phyloP scores from a whole-genome alignment of 176 grass and related monocot species.

The Lolium multiflorum region DNA sequence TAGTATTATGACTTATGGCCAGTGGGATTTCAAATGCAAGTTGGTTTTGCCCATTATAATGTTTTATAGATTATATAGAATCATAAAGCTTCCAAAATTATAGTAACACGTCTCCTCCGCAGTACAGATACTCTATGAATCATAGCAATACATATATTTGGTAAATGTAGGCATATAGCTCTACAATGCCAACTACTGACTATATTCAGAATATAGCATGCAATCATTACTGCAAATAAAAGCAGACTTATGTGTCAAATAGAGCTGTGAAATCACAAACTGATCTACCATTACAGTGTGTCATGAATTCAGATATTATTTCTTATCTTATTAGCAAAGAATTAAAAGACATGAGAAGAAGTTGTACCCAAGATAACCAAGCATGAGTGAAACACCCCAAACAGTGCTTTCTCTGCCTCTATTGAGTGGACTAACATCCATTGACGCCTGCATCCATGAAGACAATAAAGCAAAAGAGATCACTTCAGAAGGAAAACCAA shows the following conservation, averaged over 20 bases:
- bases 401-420: constrained; percentile 85
- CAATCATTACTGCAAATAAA: neutral
- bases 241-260: neutral
- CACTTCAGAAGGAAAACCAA: constrained; percentile 21
- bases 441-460: constrained; percentile 71
- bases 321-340: constrained; percentile 7
- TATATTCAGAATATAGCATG: neutral
- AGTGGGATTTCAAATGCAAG: neutral
- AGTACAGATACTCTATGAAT: neutral
- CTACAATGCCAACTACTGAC: neutral
- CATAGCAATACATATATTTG: no score
- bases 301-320: constrained; percentile 27
- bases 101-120: neutral
- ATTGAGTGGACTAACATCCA: constrained; percentile 71
- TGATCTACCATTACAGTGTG: neutral
- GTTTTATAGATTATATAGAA: neutral
- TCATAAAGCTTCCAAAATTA: neutral
- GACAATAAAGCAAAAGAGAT: neutral
- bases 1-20: neutral
- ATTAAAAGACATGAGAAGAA: constrained; percentile 23
- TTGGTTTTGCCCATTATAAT: neutral
- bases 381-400: constrained; percentile 93
- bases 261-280: neutral
- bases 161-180: neutral
- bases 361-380: constrained; percentile 95